Evolutionary conservation across 2,329 filamentous ascomycete genomes (phyloP).

Genomic region (Fusarium nodosum): DNA sequence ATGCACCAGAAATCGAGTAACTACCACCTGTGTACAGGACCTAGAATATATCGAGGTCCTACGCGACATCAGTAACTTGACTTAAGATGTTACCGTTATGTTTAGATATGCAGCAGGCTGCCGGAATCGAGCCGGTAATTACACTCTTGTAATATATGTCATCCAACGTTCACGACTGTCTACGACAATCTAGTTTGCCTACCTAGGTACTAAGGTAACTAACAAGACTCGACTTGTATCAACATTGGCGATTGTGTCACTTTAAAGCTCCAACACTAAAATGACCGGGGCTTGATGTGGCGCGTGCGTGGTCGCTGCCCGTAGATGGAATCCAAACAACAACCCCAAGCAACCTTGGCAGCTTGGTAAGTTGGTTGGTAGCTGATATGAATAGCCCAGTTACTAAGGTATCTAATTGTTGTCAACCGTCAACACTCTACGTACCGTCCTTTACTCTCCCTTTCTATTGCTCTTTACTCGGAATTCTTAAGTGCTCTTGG

Average conservation of each 20-base stretch:
- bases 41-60: neutral
- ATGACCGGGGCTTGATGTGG: constrained; percentile 26
- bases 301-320: constrained; percentile 38
- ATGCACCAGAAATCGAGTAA: neutral
- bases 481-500: neutral
- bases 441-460: constrained; percentile 3
- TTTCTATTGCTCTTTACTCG: neutral
- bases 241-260: constrained; percentile 21
- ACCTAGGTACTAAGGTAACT: too few relatives aligned
- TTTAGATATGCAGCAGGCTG: neutral
- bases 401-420: constrained; percentile 4
- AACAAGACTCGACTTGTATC: neutral
- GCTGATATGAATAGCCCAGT: neutral
- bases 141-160: neutral
- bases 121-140: neutral
- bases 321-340: constrained; percentile 10
- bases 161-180: neutral
- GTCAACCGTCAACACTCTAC: neutral
- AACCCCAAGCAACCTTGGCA: constrained; percentile 24
- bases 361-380: neutral
- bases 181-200: neutral
- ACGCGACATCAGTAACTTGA: neutral
- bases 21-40: neutral
- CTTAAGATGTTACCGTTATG: neutral
- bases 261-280: constrained; percentile 22